Base-by-base conservation (phyloP, 768 basidiomycete species). In the Ramaria sp. region DNA sequence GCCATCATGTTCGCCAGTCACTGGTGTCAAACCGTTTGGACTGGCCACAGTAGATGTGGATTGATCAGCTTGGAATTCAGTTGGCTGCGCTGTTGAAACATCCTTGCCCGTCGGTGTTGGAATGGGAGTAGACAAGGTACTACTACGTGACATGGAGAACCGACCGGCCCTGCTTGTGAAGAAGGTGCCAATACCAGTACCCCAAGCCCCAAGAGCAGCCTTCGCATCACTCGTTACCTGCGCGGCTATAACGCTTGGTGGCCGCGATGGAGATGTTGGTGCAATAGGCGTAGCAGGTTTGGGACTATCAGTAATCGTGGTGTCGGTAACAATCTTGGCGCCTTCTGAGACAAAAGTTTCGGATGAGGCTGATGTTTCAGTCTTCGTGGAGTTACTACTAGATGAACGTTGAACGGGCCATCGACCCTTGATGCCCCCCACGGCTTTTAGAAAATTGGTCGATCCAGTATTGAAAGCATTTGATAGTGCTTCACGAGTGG, bases 401-500 rank as follows among this genome's bases (percentile, higher is more conserved):
- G 57, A 50, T 24, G 68, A 62, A 27, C 75, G 71, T 37, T 25
- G 28, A 52, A 72, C 70, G 61, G 72, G 66, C 83, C 85, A 88
- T 34, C 87, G 74, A 28, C 79, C 91, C 36, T 82, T 77, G 10
- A 95, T 88, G 37, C 90, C 90, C 63, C 93, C 90, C 6, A 96
- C 83, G 0, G 92, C 92, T 61, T 86, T 91, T 70, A 94, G 83
- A 60, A 96, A 82, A 59, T 78, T 83, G 15, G 85, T 77, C 3
- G 90, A 88, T 24, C 91, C 84, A 6, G 73, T 78, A 0, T 75
- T 77, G 45, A 93, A 61, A 0, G 90, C 92, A 30, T 83, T 77
- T 7, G 83, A 78, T 41, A 96, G 81, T 2, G 87, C 96, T 66
- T 97, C 93, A 7, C 90, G 79, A 0, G 93, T 86, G 1, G 95